phyloP scores from a whole-genome alignment of 768 basidiomycete species.

The Boletus reticulatus region DNA sequence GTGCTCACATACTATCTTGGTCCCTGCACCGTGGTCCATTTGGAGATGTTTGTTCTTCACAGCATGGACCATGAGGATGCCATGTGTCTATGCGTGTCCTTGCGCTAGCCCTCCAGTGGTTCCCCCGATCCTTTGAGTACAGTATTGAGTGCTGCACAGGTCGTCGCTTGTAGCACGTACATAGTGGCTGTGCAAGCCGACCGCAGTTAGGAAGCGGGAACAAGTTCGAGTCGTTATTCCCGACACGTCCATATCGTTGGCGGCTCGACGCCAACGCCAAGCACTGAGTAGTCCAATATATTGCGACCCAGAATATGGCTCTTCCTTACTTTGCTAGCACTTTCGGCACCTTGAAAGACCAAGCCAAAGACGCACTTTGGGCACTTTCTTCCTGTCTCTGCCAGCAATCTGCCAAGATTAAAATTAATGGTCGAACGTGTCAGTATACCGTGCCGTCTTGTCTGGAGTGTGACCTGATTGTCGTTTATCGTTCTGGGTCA shows the following conservation, averaged over 20 bases:
- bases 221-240: not conserved
- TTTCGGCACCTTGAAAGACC: conserved; percentile 63
- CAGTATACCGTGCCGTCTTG: conserved; percentile 33
- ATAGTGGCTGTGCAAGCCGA: conserved; percentile 9
- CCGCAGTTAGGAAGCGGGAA: not conserved
- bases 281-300: not conserved
- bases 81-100: not conserved
- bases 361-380: conserved; percentile 79
- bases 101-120: not conserved
- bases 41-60: conserved; percentile 6
- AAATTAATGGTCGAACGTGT: conserved; percentile 96
- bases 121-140: not conserved
- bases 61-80: not conserved
- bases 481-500: not conserved
- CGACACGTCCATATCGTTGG: not conserved
- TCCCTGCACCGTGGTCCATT: not conserved
- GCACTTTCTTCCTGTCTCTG: conserved; percentile 80
- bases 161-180: too few relatives aligned
- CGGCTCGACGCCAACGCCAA: not conserved
- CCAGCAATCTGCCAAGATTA: conserved; percentile 80
- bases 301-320: conserved; percentile 24
- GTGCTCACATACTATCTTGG: not conserved
- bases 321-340: conserved; percentile 36
- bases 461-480: conserved; percentile 1
- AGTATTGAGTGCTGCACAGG: not conserved